These are phyloP conservation scores for Pneumocystis canis DNA, from an alignment of 1,139 yeast genomes.

Conservation along the genomic window DNA sequence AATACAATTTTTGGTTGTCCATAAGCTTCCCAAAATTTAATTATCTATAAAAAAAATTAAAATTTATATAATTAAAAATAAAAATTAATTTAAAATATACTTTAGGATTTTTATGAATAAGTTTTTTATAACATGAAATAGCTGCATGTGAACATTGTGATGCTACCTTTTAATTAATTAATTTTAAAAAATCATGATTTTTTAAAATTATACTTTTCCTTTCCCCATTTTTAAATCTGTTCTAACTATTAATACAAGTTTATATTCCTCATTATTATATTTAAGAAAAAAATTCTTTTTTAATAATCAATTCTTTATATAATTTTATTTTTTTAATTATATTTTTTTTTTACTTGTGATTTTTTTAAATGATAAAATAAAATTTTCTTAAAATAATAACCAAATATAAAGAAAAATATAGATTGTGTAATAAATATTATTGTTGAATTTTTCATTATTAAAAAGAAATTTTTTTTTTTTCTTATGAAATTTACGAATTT, in stretches of 20 bases:
- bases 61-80: too few relatives aligned
- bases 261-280: conserved; percentile 3
- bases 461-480: neutral
- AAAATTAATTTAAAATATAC: conserved; percentile 33
- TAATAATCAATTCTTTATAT: neutral
- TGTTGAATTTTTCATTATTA: neutral
- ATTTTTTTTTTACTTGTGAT: neutral
- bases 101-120: conserved; percentile 31
- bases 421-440: neutral
- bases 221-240: conserved; percentile 84
- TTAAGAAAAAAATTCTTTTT: neutral
- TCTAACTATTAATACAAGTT: conserved; percentile 69
- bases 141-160: conserved; percentile 99
- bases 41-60: conserved; percentile 26
- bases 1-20: conserved; percentile 96
- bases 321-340: neutral
- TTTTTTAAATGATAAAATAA: neutral
- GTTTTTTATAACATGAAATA: conserved; percentile 65
- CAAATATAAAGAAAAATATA: neutral
- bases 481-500: neutral
- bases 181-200: too few relatives aligned
- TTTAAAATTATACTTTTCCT: conserved; percentile 56
- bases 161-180: conserved; percentile 35
- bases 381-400: neutral
- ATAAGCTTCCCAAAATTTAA: conserved; percentile 60